Percentiles rank a stretch among this genome's conserved stretches.
These are phyloP conservation scores for Mesembryanthemum crystallinum DNA, from an alignment of 148 eudicot species.

Conservation along the genomic window DNA sequence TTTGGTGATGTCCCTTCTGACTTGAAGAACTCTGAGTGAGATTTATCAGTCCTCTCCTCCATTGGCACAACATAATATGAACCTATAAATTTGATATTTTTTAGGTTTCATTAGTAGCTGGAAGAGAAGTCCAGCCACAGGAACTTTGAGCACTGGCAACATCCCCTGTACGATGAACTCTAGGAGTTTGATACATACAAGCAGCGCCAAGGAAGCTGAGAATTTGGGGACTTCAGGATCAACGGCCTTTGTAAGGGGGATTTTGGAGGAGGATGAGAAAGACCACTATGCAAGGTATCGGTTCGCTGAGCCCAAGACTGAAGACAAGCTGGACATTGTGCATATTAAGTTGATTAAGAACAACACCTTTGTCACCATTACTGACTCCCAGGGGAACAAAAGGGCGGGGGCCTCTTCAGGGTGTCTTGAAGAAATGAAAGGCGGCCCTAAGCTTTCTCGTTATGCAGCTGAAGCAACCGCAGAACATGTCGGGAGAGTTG, in stretches of 20 bases:
- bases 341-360: constrained; percentile 74
- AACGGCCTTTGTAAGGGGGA: constrained; percentile 42
- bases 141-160: constrained; percentile 3
- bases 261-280: constrained; percentile 31
- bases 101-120: constrained; percentile 26
- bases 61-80: neutral
- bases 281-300: constrained; percentile 15
- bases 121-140: constrained; percentile 20
- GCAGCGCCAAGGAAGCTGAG: constrained; percentile 43
- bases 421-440: constrained; percentile 56
- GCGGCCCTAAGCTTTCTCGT: constrained; percentile 54
- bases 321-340: constrained; percentile 69
- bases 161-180: constrained; percentile 26
- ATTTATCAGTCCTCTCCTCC: neutral
- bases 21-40: too few species aligned
- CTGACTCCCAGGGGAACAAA: constrained; percentile 80
- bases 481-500: constrained; percentile 72
- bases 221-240: constrained; percentile 18
- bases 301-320: constrained; percentile 21
- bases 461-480: constrained; percentile 86
- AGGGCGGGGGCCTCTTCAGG: constrained; percentile 69
- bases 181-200: constrained; percentile 51
- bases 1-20: neutral
- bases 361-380: constrained; percentile 77
- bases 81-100: neutral